A percentile compares a stretch with the other conserved stretches of the same genome.
Conservation (phyloP, 441 rosid genomes). For the Capsella rubella region DNA sequence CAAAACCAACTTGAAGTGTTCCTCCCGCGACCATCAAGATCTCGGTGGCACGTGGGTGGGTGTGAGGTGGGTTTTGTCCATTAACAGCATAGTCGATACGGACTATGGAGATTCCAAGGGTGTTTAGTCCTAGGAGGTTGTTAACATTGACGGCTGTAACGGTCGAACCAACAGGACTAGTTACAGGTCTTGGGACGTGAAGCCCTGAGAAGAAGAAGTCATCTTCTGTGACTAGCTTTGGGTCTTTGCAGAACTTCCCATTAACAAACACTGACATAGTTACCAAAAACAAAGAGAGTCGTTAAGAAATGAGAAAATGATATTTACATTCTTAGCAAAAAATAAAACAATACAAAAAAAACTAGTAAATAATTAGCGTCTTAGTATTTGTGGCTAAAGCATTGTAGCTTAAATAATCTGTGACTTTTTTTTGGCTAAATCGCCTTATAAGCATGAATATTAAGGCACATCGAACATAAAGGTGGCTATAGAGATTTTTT, state of each 20-base stretch:
- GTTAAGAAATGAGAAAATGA: neutral
- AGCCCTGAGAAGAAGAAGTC: constrained; percentile 51
- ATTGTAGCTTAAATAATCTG: too few relatives aligned
- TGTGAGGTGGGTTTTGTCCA: constrained; percentile 51
- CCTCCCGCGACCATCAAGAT: neutral
- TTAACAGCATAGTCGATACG: constrained; percentile 44
- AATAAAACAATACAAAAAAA: too few relatives aligned
- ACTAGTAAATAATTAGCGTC: too few relatives aligned
- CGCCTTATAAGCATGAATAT: too few relatives aligned
- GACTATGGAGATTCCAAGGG: constrained; percentile 50
- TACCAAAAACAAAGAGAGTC: neutral
- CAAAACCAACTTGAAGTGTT: constrained; percentile 1
- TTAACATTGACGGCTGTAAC: constrained; percentile 35
- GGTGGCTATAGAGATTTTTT: too few relatives aligned
- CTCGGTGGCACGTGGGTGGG: constrained; percentile 53
- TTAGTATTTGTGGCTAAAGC: too few relatives aligned
- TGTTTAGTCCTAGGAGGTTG: constrained; percentile 49
- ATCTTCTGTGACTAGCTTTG: constrained; percentile 26
- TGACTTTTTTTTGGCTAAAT: too few relatives aligned
- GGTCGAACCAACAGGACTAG: constrained; percentile 30
- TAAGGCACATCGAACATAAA: too few relatives aligned
- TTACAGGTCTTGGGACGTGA: constrained; percentile 6
- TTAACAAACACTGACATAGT: constrained; percentile 44
- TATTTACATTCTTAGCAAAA: too few relatives aligned
- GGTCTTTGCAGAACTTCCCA: constrained; percentile 51